Percentiles rank a stretch among this genome's conserved stretches.
Evolutionary conservation across 1,139 yeast genomes (phyloP).

Genomic region (Geotrichum aggregatum): DNA sequence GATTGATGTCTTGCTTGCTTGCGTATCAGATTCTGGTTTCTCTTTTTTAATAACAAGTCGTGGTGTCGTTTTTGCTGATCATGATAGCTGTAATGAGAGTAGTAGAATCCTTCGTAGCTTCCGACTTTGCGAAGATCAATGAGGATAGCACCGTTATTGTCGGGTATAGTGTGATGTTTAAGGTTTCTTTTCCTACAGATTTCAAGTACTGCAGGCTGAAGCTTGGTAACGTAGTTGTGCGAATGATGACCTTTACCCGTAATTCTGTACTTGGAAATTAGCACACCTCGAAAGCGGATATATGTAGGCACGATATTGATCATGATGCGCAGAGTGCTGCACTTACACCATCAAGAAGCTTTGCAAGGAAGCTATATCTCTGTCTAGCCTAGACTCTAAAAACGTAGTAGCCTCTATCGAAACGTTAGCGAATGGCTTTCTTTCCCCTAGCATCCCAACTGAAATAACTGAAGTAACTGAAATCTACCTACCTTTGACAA

Average conservation of each 20-base stretch:
- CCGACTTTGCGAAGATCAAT: slow-evolving; percentile 47
- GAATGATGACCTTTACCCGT: slow-evolving; percentile 96
- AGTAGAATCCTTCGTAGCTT: slow-evolving; percentile 5
- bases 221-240: slow-evolving; percentile 70
- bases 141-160: slow-evolving; percentile 75
- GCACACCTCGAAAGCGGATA: not conserved
- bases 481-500: slow-evolving; percentile 47
- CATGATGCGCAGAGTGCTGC: no score
- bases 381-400: slow-evolving; percentile 65
- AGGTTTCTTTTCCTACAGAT: slow-evolving; percentile 64
- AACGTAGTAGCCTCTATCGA: slow-evolving; percentile 67
- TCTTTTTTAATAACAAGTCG: not conserved
- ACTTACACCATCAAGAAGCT: slow-evolving; percentile 40
- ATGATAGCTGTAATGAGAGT: no score
- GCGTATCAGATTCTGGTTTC: not conserved
- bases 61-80: not conserved
- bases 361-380: slow-evolving; percentile 60
- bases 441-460: no score
- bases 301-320: no score
- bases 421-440: not conserved
- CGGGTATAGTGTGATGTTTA: slow-evolving; percentile 56
- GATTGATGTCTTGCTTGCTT: not conserved
- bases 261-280: slow-evolving; percentile 46
- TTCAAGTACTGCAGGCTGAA: slow-evolving; percentile 83
- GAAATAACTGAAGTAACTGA: no score